These are phyloP conservation scores for Strobilomyces confusus DNA, from an alignment of 768 basidiomycete genomes.

Conservation along the genomic window DNA sequence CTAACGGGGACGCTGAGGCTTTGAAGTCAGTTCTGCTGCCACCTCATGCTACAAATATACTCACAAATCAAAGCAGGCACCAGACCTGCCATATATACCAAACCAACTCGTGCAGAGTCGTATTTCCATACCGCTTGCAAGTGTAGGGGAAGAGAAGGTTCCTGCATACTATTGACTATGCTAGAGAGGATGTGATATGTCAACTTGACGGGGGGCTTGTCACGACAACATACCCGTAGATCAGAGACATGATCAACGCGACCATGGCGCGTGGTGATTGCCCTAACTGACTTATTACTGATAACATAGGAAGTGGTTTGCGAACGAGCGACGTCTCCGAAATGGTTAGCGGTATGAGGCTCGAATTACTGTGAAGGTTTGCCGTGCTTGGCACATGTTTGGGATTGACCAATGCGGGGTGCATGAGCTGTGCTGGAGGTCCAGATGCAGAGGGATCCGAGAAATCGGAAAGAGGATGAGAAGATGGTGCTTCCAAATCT, in stretches of 20 bases:
- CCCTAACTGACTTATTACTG: slow-evolving; percentile 39
- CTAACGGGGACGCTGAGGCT: slow-evolving; percentile 48
- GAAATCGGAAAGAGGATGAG: neutral
- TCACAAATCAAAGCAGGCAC: slow-evolving; percentile 65
- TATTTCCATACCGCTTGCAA: slow-evolving; percentile 48
- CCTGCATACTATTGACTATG: slow-evolving; percentile 45
- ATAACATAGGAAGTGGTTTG: slow-evolving; percentile 35
- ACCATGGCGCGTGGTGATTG: slow-evolving; percentile 48
- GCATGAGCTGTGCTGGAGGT: neutral
- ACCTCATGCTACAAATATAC: neutral
- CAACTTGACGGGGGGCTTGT: neutral
- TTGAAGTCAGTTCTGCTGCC: neutral
- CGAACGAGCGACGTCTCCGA: slow-evolving; percentile 14
- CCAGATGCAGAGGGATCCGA: neutral
- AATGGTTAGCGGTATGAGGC: neutral
- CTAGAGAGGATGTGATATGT: slow-evolving; percentile 27
- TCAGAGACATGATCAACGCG: slow-evolving; percentile 42
- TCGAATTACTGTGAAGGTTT: neutral
- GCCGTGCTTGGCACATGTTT: neutral
- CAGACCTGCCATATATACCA: slow-evolving; percentile 64
- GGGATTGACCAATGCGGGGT: neutral
- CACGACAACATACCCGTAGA: slow-evolving; percentile 48
- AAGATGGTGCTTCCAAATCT: slow-evolving; percentile 8
- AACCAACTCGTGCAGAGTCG: slow-evolving; percentile 49
- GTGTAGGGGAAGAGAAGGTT: slow-evolving; percentile 56